Conservation (phyloP, 306 rosid species). For the Arachis stenosperma region DNA sequence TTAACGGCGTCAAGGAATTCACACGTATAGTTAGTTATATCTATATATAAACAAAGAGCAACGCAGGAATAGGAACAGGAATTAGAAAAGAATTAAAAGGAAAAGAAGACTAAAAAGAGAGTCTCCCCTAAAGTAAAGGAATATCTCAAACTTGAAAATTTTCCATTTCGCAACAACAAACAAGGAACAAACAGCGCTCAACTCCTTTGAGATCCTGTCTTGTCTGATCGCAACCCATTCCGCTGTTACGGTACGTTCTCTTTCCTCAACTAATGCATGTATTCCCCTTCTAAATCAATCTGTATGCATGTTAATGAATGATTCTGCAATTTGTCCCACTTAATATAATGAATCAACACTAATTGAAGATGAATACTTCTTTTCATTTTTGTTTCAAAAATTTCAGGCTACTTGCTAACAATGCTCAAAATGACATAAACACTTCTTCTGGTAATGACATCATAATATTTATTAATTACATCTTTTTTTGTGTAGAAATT, state of each 20-base stretch:
- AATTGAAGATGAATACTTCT: too few species aligned
- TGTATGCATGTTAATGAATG: conserved; percentile 32
- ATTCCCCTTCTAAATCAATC: too few species aligned
- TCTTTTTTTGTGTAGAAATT: too few species aligned
- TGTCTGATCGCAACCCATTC: conserved; percentile 60
- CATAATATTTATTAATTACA: too few species aligned
- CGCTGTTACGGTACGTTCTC: too few species aligned
- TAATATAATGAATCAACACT: too few species aligned
- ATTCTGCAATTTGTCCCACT: neutral
- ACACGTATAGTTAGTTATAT: neutral
- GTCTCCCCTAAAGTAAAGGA: conserved; percentile 43
- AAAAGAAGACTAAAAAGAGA: neutral
- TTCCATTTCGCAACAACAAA: conserved; percentile 11
- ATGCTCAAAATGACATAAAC: too few species aligned
- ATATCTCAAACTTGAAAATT: conserved; percentile 18
- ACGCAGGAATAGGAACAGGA: conserved; percentile 2
- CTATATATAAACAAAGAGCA: conserved; percentile 50
- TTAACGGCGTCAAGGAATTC: conserved; percentile 37
- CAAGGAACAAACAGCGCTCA: neutral
- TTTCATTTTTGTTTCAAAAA: too few species aligned
- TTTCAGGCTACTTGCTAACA: too few species aligned
- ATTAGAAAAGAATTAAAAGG: neutral
- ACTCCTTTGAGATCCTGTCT: conserved; percentile 60
- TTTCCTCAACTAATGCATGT: too few species aligned
- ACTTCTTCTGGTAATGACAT: too few species aligned